Evolutionary conservation across 768 basidiomycete genomes (phyloP), one percentile per base, ranked within the genome.

Genomic region (Rhodotorula toruloides): DNA sequence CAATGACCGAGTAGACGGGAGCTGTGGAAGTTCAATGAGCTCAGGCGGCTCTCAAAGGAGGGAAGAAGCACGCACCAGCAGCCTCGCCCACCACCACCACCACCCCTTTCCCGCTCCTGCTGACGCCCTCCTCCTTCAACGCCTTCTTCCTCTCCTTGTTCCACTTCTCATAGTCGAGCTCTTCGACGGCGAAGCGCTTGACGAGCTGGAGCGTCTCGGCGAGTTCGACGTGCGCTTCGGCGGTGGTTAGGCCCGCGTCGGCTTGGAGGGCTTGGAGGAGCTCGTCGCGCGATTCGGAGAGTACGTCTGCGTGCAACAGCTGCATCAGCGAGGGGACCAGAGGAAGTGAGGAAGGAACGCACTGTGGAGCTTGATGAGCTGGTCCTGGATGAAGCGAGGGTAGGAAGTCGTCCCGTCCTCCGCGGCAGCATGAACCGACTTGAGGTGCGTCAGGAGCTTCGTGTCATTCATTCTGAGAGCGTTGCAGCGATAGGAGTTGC

Each of bases 351-450:
- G 22, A 9, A 25, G 7, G 17, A 22, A 48, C 57, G 32, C 36
- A 58, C 57, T 58, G 57, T 37, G 39, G 57, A 58, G 57, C 46
- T 36, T 47, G 46, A 58, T n/a, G 57, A 58, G 57, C 46, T 58
- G 57, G 10, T 58, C 57, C 19, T 37, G 22, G 4, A 10, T 21
- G 57, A 47, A 58, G 0, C 57, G 57, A 25, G 57, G 57, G 25
- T n/a, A 48, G 6, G 36, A 21, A n/a, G 39, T 16, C 8, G 46
- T 27, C 7, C 57, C 57, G 36, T 58, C 57, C 4, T 19, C 31
- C 1, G 46, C 32, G 36, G 44, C 57, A n/a, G 32, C n/a, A 17
- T 19, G 44, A 4, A 37, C 44, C 25, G 32, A 21, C 46, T 47
- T 47, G 46, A 34, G 17, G 44, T 46, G 44, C 1, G 17, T 10